Percentiles rank a stretch among this genome's conserved stretches.
Evolutionary conservation across 106 monocot species (phyloP).

Genomic region (Dactylorhiza incarnata): DNA sequence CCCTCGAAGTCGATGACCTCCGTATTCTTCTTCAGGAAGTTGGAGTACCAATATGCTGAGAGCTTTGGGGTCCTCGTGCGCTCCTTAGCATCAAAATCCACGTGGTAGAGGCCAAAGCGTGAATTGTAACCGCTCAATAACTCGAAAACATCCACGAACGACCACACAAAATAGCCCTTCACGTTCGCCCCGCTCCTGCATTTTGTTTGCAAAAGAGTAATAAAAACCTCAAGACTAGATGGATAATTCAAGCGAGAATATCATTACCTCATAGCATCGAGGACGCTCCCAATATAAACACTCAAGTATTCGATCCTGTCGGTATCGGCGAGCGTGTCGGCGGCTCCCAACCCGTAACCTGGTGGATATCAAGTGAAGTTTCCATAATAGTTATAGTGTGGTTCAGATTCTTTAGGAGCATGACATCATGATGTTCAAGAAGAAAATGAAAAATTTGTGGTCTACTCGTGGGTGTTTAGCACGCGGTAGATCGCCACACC

Average conservation of each 20-base stretch:
- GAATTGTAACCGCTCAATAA: conserved; percentile 32
- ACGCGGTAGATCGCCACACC: too few relatives aligned
- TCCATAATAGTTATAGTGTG: background rate
- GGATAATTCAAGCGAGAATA: background rate
- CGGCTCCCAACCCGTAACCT: background rate
- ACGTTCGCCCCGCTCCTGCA: conserved; percentile 54
- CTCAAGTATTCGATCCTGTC: conserved; percentile 18
- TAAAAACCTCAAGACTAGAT: background rate
- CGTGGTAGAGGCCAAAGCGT: conserved; percentile 40
- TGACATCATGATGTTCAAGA: background rate
- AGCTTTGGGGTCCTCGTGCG: conserved; percentile 40
- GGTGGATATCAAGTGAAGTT: background rate
- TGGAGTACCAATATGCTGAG: conserved; percentile 71
- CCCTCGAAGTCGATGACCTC: background rate
- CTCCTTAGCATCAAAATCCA: conserved; percentile 41
- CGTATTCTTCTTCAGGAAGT: conserved; percentile 29
- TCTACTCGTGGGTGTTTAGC: too few relatives aligned
- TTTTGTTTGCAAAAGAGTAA: background rate
- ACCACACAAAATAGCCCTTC: conserved; percentile 75
- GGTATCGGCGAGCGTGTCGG: conserved; percentile 20
- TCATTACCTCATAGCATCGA: conserved; percentile 32
- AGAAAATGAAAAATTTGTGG: background rate
- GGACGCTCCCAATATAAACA: conserved; percentile 23
- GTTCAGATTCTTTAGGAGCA: too few relatives aligned
- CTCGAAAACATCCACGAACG: conserved; percentile 70